Conservation (phyloP, 108 stramenopile genomes). For the Nitzschia putrida region DNA sequence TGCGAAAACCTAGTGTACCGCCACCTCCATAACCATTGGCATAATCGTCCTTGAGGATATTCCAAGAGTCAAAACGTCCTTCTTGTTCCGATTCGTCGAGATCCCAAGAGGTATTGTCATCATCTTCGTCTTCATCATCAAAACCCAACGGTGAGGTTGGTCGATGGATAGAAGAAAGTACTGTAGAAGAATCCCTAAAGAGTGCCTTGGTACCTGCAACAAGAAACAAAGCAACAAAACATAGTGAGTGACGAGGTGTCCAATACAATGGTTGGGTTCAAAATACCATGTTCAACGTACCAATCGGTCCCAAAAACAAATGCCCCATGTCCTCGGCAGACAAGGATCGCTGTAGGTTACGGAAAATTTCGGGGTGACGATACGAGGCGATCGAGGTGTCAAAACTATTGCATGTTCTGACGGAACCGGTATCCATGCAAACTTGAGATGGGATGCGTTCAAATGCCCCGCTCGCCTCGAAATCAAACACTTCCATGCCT, state of each 20-base stretch:
- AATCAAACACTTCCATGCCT: conserved; percentile 52
- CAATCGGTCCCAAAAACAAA: conserved; percentile 8
- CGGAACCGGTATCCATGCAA: conserved; percentile 13
- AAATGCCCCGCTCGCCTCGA: conserved; percentile 1
- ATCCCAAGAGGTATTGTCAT: conserved; percentile 44
- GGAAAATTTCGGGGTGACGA: conserved; percentile 35
- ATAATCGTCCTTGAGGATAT: conserved; percentile 72
- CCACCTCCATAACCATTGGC: conserved; percentile 71
- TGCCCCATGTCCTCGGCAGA: conserved; percentile 39
- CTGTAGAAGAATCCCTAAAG: conserved; percentile 11
- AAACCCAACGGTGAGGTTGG: too few relatives aligned
- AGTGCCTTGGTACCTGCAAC: not conserved
- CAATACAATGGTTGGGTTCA: not conserved
- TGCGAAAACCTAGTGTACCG: conserved; percentile 65
- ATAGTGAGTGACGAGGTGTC: not conserved
- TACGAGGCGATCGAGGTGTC: conserved; percentile 9
- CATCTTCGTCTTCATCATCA: conserved; percentile 17
- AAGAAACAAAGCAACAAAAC: not conserved
- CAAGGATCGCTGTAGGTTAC: conserved; percentile 26
- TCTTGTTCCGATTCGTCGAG: conserved; percentile 11
- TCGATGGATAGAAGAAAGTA: too few relatives aligned
- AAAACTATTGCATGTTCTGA: conserved; percentile 33
- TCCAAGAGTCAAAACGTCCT: conserved; percentile 63
- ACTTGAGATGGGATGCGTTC: conserved; percentile 1
- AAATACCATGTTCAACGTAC: conserved; percentile 1